These are phyloP conservation scores for Mrakia hoshinonis DNA, from an alignment of 768 basidiomycete species.

Conservation along the genomic window DNA sequence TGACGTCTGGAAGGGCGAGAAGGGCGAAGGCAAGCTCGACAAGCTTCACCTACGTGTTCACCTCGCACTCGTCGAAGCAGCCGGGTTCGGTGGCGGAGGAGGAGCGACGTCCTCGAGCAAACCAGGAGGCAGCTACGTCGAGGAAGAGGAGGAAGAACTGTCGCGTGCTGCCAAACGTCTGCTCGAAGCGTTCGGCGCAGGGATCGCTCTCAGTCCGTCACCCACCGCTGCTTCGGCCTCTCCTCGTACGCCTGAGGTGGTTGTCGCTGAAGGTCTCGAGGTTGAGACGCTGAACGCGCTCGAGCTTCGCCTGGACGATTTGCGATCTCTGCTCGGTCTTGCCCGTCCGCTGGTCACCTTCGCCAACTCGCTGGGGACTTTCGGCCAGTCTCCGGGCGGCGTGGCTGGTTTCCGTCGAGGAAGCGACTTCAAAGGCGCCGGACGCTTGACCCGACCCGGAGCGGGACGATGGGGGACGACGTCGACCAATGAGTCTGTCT, in stretches of 20 bases:
- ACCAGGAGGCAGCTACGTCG: neutral
- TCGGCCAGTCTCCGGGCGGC: neutral
- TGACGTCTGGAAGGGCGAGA: neutral
- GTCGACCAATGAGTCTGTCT: neutral
- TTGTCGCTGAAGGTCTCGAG: neutral
- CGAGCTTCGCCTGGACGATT: neutral
- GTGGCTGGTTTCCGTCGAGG: constrained; percentile 1
- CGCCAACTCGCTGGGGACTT: neutral
- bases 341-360: neutral
- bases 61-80: constrained; percentile 5
- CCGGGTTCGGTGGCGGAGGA: neutral
- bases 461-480: neutral
- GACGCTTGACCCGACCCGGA: neutral
- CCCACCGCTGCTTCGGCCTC: neutral
- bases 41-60: neutral
- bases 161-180: neutral
- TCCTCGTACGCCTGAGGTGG: neutral
- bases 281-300: neutral
- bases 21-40: neutral
- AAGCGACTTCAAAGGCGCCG: neutral
- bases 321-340: neutral
- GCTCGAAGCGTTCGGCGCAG: neutral
- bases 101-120: neutral
- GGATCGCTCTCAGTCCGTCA: neutral
- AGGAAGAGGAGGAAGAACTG: neutral